Evolutionary conservation across 352 stramenopile species (phyloP), one percentile per base, ranked within the genome.

Genomic region (Pythium angustatum): DNA sequence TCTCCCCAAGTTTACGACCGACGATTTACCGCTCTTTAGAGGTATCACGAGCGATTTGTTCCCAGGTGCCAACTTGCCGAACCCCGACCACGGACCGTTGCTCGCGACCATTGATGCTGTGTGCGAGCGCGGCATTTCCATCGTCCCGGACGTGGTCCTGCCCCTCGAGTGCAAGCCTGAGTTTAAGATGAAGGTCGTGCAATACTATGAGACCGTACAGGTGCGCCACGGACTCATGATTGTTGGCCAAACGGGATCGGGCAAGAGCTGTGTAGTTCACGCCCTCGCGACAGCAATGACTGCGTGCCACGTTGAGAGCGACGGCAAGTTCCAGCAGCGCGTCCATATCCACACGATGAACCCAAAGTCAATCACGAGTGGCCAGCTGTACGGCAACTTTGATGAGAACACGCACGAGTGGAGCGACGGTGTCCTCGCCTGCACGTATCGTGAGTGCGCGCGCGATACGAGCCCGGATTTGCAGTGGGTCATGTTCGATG

Each of bases 141-240:
- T 94, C 40, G 69, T 90, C 4, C 83, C 83, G 0, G 85, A 93
- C 43, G 58, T 78, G 12, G 62, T 72, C 40, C 62, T 90, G 8
- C 79, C 84, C 7, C 68, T 96, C 1, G 81, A 94, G 43, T 87
- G 81, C 68, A 94, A 92, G 44, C 73, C 79, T 3, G 82, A 91
- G 63, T 96, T 95, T 66, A 90, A 87, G 98, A 98, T 93, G 40
- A 98, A 98, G 51, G 88, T 97, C 8, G 93, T 98, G 50, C 91
- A 98, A 62, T 94, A 98, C 38, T 98, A 98, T 69, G 94, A 98
- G 60, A 98, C 98, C 90, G 96, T 98, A 78, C 92, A 98, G 47
- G 94, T 98, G 31, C 88, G 95, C 0, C 94, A 98, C 69, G 95
- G 95, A 6, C 97, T 98, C 57, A 98, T 98, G 93, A 82, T 98